Base-by-base conservation (phyloP, 495 filamentous ascomycete species). In the Corynascus novoguineensis region DNA sequence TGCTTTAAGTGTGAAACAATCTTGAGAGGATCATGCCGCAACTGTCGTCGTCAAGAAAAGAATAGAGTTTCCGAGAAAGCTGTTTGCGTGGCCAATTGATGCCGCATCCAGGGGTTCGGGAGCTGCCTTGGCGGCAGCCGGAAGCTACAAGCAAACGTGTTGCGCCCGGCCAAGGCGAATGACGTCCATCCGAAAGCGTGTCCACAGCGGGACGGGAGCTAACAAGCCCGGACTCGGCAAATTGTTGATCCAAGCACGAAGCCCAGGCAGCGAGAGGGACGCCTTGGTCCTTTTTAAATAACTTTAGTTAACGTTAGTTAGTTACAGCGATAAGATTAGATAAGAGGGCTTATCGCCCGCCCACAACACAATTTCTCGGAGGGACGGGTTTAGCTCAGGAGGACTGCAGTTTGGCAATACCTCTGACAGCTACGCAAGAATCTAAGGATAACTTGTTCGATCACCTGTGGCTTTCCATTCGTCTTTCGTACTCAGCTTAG, bases 311-410 rank as follows among this genome's bases (percentile, higher is more conserved):
- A n/a, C n/a, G n/a, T n/a, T n/a, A n/a, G n/a, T n/a, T n/a, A 15
- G 37, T 17, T 17, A n/a, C n/a, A 50, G 38, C 10, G 60, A 60
- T 55, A 48, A 44, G 40, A 24, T 44, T 44, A 44, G 21, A 44
- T 44, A 24, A 11, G 9, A 11, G 25, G 5, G 1, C 53, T 60
- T 51, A 55, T 46, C 51, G 27, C 52, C 38, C 51, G 27, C 52
- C 25, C 53, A 57, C 54, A 50, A 27, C n/a, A 4, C 25, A 61
- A 59, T 59, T n/a, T 62, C 50, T 27, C 14, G n/a, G 15, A 2
- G 6, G 14, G 24, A 47, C 11, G 5, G 5, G 6, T 32, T 11
- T 5, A 32, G 31, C 31, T 32, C n/a, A n/a, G n/a, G n/a, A n/a
- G n/a, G n/a, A n/a, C n/a, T n/a, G n/a, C n/a, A n/a, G n/a, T n/a